A percentile compares a stretch with the other conserved stretches of the same genome.
phyloP scores from a whole-genome alignment of 768 basidiomycete genomes.

The Kwoniella sp. region DNA sequence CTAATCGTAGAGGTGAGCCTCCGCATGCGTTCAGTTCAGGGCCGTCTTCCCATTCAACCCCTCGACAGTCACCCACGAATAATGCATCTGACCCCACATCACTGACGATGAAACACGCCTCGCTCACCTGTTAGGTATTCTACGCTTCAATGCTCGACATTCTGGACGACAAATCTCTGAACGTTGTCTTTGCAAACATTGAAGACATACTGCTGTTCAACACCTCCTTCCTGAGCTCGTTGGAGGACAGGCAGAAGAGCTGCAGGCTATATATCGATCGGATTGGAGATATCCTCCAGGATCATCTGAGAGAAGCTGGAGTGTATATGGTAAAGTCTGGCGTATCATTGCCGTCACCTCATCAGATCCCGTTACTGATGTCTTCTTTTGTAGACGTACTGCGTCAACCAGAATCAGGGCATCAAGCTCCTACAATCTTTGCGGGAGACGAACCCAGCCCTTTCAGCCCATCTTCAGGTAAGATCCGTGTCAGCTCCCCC shows the following conservation, averaged over 20 bases:
- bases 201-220: conserved; percentile 89
- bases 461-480: conserved; percentile 72
- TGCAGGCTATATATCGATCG: conserved; percentile 87
- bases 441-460: conserved; percentile 67
- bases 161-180: conserved; percentile 73
- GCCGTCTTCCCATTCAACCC: too few species aligned
- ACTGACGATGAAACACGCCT: not conserved
- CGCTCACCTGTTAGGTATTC: conserved; percentile 65
- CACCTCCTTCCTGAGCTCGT: conserved; percentile 79
- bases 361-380: too few species aligned
- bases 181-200: conserved; percentile 85
- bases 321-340: conserved; percentile 69
- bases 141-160: conserved; percentile 71
- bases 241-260: conserved; percentile 88
- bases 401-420: conserved; percentile 80
- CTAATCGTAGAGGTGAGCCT: conserved; percentile 77
- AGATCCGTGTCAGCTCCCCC: conserved; percentile 13
- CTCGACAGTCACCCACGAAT: too few species aligned
- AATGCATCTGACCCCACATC: too few species aligned
- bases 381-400: conserved; percentile 67
- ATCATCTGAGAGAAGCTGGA: conserved; percentile 73
- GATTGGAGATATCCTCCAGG: conserved; percentile 80
- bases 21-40: not conserved
- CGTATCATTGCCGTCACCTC: too few species aligned
- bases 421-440: conserved; percentile 74